phyloP scores from a whole-genome alignment of 2,329 filamentous ascomycete genomes.

The Diaporthe batatas region DNA sequence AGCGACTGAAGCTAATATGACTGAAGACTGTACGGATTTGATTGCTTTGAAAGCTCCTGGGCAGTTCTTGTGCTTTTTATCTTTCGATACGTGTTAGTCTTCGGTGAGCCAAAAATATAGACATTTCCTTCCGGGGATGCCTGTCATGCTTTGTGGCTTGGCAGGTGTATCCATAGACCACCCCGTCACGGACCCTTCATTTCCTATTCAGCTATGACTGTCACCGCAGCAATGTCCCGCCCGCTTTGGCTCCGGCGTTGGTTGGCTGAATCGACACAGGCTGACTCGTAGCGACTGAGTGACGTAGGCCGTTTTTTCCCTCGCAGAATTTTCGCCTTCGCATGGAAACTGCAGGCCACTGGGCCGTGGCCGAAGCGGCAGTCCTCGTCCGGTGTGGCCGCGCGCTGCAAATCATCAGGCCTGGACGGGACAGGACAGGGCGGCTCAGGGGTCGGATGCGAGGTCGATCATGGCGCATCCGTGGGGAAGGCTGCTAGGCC shows the following conservation, averaged over 20 bases:
- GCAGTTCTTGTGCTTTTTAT: constrained; percentile 15
- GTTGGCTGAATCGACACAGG: not conserved
- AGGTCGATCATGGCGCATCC: not conserved
- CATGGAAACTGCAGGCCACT: not conserved
- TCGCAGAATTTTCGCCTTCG: not conserved
- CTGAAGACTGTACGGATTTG: not conserved
- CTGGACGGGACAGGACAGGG: not conserved
- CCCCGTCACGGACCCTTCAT: constrained; percentile 17
- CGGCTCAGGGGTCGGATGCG: constrained; percentile 1
- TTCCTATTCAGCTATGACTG: constrained; percentile 14
- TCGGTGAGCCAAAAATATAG: not conserved
- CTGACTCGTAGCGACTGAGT: not conserved
- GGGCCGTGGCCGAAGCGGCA: not conserved
- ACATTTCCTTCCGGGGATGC: not conserved
- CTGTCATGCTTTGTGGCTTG: constrained; percentile 17
- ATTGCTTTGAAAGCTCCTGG: not conserved
- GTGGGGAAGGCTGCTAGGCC: not conserved
- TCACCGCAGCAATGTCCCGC: constrained; percentile 19
- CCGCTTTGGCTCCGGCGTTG: not conserved
- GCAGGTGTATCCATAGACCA: constrained; percentile 9
- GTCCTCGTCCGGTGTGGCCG: constrained; percentile 7
- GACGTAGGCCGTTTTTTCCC: not conserved
- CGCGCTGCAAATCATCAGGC: not conserved
- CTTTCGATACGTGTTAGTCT: not conserved
- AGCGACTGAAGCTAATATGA: constrained; percentile 7